Evolutionary conservation across 2,329 filamentous ascomycete species (phyloP).

Genomic region (Aotearoamyces nothofagi): DNA sequence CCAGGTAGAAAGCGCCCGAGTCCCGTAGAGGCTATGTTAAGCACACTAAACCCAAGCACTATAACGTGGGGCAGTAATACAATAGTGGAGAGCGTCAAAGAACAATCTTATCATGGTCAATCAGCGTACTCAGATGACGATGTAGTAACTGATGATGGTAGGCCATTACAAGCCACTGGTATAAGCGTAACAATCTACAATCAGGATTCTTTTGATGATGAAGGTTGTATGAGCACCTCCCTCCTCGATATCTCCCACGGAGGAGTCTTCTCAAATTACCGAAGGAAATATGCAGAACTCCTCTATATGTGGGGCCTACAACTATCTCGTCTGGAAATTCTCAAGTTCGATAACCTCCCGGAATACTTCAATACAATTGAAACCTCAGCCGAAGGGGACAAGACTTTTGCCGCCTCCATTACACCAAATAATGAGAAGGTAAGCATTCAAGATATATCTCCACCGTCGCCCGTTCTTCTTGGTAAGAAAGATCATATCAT

Average conservation of each 20-base stretch:
- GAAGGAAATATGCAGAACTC: slow-evolving; percentile 52
- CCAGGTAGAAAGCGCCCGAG: slow-evolving; percentile 37
- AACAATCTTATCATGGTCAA: slow-evolving; percentile 11
- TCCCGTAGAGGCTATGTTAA: slow-evolving; percentile 44
- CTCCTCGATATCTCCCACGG: slow-evolving; percentile 35
- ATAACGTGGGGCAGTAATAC: slow-evolving; percentile 24
- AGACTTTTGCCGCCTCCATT: slow-evolving; percentile 14
- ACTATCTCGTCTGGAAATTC: slow-evolving; percentile 45
- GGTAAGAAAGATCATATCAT: slow-evolving; percentile 39
- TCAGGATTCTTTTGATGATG: slow-evolving; percentile 51
- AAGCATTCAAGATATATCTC: slow-evolving; percentile 8
- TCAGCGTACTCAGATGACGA: slow-evolving; percentile 18
- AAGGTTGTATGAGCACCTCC: slow-evolving; percentile 46
- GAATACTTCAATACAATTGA: slow-evolving; percentile 24
- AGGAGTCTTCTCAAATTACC: slow-evolving; percentile 40
- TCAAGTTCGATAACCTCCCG: slow-evolving; percentile 52
- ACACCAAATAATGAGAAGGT: slow-evolving; percentile 13
- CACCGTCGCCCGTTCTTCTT: slow-evolving; percentile 35
- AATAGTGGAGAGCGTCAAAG: slow-evolving; percentile 21
- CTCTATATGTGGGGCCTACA: slow-evolving; percentile 51
- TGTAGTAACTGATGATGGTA: slow-evolving; percentile 8
- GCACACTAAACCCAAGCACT: slow-evolving; percentile 30
- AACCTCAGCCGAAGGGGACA: slow-evolving; percentile 11
- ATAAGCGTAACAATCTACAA: slow-evolving; percentile 37
- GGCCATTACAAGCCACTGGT: slow-evolving; percentile 12